Percentiles rank a stretch among this genome's conserved stretches.
These are phyloP conservation scores for Talaromyces thailandensis DNA, from an alignment of 495 filamentous ascomycete species.

Conservation along the genomic window DNA sequence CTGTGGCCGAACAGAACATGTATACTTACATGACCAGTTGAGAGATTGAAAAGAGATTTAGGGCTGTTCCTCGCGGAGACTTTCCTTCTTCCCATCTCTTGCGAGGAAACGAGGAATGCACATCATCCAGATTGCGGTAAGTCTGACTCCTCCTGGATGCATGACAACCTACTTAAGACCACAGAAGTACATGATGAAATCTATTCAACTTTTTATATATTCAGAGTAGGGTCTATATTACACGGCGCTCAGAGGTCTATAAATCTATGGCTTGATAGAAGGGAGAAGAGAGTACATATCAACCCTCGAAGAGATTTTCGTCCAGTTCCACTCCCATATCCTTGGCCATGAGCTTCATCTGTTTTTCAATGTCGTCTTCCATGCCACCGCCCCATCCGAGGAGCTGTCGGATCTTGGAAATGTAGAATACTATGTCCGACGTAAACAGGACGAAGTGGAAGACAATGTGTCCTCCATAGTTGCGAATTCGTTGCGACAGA, in stretches of 20 bases:
- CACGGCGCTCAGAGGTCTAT: not conserved
- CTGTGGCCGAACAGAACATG: conserved; percentile 17
- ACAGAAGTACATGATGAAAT: not conserved
- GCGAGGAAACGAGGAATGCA: not conserved
- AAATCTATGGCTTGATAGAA: not conserved
- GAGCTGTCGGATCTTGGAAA: conserved; percentile 63
- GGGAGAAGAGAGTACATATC: conserved; percentile 1
- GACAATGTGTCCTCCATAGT: conserved; percentile 59
- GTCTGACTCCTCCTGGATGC: not conserved
- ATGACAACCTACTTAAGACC: not conserved
- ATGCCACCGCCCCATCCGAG: conserved; percentile 71
- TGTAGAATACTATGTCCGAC: conserved; percentile 78
- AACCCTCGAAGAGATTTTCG: conserved; percentile 80
- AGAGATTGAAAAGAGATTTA: not conserved
- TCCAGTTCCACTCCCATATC: conserved; percentile 80
- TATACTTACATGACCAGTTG: not conserved
- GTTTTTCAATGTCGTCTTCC: conserved; percentile 86
- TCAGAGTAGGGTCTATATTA: conserved; percentile 1
- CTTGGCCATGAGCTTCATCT: conserved; percentile 79
- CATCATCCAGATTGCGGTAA: not conserved
- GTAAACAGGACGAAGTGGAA: conserved; percentile 71
- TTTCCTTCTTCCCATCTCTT: not conserved
- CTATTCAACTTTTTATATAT: not conserved
- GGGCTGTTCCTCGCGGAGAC: not conserved
- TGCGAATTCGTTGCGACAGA: conserved; percentile 44